Base-by-base conservation (phyloP, 1,284 basidiomycete genomes). In the Rhodofomes roseus region DNA sequence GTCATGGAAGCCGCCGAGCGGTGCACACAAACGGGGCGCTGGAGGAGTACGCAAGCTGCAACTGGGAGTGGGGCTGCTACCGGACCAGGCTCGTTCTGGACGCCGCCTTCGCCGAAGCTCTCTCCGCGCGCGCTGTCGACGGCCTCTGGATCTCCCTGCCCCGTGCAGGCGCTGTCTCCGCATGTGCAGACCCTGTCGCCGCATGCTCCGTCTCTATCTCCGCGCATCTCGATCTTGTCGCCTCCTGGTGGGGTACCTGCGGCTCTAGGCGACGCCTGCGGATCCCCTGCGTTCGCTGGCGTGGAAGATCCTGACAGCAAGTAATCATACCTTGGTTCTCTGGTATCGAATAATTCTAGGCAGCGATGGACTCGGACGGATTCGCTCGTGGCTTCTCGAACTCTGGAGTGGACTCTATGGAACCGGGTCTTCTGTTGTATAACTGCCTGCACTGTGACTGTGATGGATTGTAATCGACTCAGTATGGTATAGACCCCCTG, bases 1-100 rank as follows among this genome's bases (percentile, higher is more conserved):
- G 74, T 90, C 43, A 75, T 90, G 48, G 86, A 87, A 54, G 86
- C 87, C 60, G 83, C 85, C 22, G 73, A 74, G n/a, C 79, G 79
- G 60, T 87, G 84, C 57, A 65, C 63, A 25, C 70, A 71, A 56
- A 69, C 66, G 22, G 73, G 73, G 27, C 66, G 68, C 31, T 75
- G 74, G 74, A 58, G 70, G 25, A 62, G 44, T 54, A 22, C 23
- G 4, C 46, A 48, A 12, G 46, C 25, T 16, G 46, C 12, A 27
- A 18, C 46, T 48, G 37, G 37, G 37, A 39, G 12, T n/a, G n/a
- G 23, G 27, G 5, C 23, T 50, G 56, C 36, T 22, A 29, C 48
- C 31, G 56, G 56, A 52, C 39, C 34, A 22, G 50, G 56, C 14
- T 39, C 57, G 39, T 48, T 51, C 36, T 58, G 52, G 52, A 43